Conservation (phyloP, 2,329 filamentous ascomycete genomes). For the Sclerotinia borealis region DNA sequence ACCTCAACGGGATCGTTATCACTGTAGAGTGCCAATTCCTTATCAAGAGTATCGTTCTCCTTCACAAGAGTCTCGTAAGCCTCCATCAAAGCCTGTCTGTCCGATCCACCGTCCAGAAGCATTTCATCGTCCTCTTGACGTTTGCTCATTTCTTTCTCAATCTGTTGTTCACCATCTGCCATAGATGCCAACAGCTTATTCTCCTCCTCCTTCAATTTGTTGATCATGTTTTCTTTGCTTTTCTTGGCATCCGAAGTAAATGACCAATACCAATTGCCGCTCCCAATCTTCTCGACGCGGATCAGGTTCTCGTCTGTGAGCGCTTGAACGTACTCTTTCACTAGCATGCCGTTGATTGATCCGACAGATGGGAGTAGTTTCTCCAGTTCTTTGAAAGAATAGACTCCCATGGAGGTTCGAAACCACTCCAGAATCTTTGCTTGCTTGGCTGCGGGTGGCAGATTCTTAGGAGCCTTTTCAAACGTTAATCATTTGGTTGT, state of each 20-base stretch:
- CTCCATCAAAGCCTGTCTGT: constrained; percentile 26
- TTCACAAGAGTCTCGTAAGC: constrained; percentile 24
- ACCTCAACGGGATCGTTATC: constrained; percentile 31
- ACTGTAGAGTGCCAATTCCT: constrained; percentile 29
- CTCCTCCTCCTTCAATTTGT: constrained; percentile 35
- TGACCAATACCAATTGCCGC: constrained; percentile 67
- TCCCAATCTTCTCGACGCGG: constrained; percentile 63
- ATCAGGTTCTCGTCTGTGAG: constrained; percentile 56
- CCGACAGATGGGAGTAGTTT: constrained; percentile 55
- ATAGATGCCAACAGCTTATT: constrained; percentile 29
- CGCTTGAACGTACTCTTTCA: constrained; percentile 60
- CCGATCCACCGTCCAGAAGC: constrained; percentile 27
- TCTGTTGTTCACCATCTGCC: constrained; percentile 32
- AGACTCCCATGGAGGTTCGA: constrained; percentile 52
- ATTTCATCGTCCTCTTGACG: constrained; percentile 32
- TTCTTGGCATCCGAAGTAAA: constrained; percentile 51
- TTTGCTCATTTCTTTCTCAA: constrained; percentile 33
- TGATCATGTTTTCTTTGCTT: constrained; percentile 38
- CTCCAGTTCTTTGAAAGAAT: constrained; percentile 63
- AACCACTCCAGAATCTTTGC: constrained; percentile 53
- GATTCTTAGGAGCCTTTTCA: constrained; percentile 44
- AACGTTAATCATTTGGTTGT: not conserved
- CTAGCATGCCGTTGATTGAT: constrained; percentile 59
- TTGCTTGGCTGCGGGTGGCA: constrained; percentile 52
- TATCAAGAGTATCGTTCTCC: constrained; percentile 29